phyloP scores from a whole-genome alignment of 306 rosid species.

The Elaeagnus macrophylla region DNA sequence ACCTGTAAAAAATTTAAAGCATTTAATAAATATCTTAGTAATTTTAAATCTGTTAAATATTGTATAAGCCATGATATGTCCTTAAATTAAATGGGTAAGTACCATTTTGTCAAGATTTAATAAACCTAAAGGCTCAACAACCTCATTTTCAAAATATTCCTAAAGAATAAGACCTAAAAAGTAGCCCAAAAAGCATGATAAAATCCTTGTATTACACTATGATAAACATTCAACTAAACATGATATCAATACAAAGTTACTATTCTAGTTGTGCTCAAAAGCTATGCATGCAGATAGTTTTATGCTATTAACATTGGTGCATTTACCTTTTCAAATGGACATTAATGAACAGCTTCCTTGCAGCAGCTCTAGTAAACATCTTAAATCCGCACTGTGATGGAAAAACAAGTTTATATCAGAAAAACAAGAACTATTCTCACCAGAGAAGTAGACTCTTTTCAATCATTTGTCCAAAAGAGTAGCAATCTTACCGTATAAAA shows the following conservation, averaged over 20 bases:
- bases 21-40: background rate
- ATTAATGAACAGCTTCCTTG: conserved; percentile 81
- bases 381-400: conserved; percentile 85
- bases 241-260: background rate
- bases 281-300: conserved; percentile 1
- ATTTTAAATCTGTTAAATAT: too few species aligned
- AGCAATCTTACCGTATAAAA: conserved; percentile 3
- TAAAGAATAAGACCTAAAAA: too few species aligned
- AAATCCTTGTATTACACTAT: too few species aligned
- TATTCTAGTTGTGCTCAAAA: background rate
- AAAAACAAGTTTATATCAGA: conserved; percentile 23
- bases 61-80: too few species aligned
- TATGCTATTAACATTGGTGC: background rate
- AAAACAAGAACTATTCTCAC: conserved; percentile 1
- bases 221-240: too few species aligned
- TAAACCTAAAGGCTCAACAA: too few species aligned
- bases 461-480: background rate
- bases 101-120: too few species aligned
- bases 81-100: too few species aligned
- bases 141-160: too few species aligned
- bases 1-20: conserved; percentile 44
- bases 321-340: conserved; percentile 72
- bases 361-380: conserved; percentile 92
- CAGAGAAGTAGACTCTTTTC: background rate
- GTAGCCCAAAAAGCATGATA: too few species aligned